These are phyloP conservation scores for Apiotrichum domesticum DNA, from an alignment of 1,284 basidiomycete species.

Conservation along the genomic window DNA sequence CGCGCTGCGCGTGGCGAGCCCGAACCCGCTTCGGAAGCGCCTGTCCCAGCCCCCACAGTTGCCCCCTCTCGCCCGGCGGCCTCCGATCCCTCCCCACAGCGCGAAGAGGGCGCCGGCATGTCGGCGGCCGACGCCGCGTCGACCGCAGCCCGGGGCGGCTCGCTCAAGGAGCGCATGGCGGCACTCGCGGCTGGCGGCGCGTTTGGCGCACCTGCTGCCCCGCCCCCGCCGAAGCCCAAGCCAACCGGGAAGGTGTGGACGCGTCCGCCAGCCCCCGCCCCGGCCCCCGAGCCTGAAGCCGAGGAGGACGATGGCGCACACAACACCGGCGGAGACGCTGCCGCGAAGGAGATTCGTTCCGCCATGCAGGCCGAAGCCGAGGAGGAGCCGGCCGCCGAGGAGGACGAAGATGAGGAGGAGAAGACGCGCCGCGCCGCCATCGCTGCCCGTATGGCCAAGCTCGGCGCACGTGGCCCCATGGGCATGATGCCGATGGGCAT, in stretches of 20 bases:
- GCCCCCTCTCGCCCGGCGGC: conserved; percentile 13
- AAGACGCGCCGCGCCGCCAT: conserved; percentile 48
- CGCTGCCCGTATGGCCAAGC: conserved; percentile 49
- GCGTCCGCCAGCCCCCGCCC: conserved; percentile 46
- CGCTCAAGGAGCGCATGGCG: conserved; percentile 86
- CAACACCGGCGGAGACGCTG: conserved; percentile 14
- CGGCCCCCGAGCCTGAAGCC: conserved; percentile 48
- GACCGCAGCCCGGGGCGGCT: conserved; percentile 61
- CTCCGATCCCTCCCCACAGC: background rate
- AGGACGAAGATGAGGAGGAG: conserved; percentile 45
- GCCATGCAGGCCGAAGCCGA: background rate
- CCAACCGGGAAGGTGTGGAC: conserved; percentile 66
- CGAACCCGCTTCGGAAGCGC: background rate
- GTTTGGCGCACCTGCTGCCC: conserved; percentile 54
- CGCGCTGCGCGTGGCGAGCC: conserved; percentile 11
- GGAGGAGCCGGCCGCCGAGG: conserved; percentile 8
- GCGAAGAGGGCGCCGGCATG: conserved; percentile 50
- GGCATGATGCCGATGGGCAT: conserved; percentile 32
- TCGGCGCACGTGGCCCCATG: conserved; percentile 48
- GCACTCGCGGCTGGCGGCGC: conserved; percentile 69
- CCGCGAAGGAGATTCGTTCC: background rate
- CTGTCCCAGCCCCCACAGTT: conserved; percentile 4
- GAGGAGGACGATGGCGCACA: conserved; percentile 34
- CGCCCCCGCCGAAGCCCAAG: conserved; percentile 59
- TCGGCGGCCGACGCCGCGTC: conserved; percentile 76